A percentile compares a stretch with the other conserved stretches of the same genome.
Evolutionary conservation across 1,284 basidiomycete genomes (phyloP).

Genomic region (Earliella scabrosa): DNA sequence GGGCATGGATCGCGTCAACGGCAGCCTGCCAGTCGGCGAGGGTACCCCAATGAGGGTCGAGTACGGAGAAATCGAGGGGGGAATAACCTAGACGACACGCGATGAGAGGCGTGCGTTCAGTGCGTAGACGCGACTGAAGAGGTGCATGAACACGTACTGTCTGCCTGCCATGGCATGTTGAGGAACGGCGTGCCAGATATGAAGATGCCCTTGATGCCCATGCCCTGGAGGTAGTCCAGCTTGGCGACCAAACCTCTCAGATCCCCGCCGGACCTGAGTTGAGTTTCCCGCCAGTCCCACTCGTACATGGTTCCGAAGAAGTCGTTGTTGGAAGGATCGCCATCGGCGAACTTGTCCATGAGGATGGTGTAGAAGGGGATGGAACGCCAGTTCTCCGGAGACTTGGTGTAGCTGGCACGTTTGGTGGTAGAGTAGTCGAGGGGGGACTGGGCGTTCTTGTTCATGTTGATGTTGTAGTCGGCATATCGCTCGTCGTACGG

Average conservation of each 20-base stretch:
- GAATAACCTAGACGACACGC: conserved; percentile 75
- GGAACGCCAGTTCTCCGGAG: conserved; percentile 86
- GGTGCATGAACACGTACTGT: conserved; percentile 62
- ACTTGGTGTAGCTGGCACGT: conserved; percentile 73
- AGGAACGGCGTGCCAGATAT: conserved; percentile 90
- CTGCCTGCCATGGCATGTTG: conserved; percentile 95
- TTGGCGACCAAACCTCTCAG: conserved; percentile 73
- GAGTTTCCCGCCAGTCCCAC: conserved; percentile 85
- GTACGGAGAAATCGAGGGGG: conserved; percentile 84
- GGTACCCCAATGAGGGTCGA: conserved; percentile 91
- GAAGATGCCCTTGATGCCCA: conserved; percentile 85
- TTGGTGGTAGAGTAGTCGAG: conserved; percentile 70
- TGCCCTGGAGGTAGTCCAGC: conserved; percentile 87
- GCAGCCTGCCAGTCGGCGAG: conserved; percentile 76
- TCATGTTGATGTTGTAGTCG: conserved; percentile 86
- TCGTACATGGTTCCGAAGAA: conserved; percentile 83
- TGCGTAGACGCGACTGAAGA: neutral
- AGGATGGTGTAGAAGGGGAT: conserved; percentile 87
- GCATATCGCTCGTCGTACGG: conserved; percentile 79
- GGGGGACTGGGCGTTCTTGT: conserved; percentile 72
- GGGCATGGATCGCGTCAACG: conserved; percentile 77
- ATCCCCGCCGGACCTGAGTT: conserved; percentile 88
- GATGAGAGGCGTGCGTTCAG: no score
- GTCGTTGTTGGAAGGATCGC: conserved; percentile 89
- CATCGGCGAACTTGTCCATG: conserved; percentile 92